A percentile compares a stretch with the other conserved stretches of the same genome.
phyloP scores from a whole-genome alignment of 1,284 basidiomycete species.

The Afroboletus lepidellus region DNA sequence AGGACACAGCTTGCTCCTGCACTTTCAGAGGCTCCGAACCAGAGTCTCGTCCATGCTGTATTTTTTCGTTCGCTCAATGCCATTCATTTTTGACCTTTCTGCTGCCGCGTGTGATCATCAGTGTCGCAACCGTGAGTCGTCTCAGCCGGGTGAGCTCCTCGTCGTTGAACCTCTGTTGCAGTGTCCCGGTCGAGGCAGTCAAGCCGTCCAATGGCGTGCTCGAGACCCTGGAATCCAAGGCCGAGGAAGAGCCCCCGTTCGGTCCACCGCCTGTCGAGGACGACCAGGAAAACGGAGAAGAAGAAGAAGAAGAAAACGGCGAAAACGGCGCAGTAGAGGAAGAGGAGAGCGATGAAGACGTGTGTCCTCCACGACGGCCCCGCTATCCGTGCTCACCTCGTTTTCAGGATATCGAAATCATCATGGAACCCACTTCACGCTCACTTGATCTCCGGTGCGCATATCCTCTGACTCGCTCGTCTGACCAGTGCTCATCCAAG shows the following conservation, averaged over 20 bases:
- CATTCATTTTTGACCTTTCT: slow-evolving; percentile 35
- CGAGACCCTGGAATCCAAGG: slow-evolving; percentile 46
- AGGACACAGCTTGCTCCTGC: slow-evolving; percentile 33
- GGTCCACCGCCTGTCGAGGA: slow-evolving; percentile 25
- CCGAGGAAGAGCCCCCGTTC: slow-evolving; percentile 37
- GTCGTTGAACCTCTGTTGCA: slow-evolving; percentile 33
- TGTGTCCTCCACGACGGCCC: slow-evolving; percentile 19
- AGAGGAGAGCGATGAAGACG: slow-evolving; percentile 46
- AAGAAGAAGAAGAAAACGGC: slow-evolving; percentile 30
- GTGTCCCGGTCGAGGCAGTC: slow-evolving; percentile 46
- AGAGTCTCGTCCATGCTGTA: slow-evolving; percentile 28
- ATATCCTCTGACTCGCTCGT: slow-evolving; percentile 2
- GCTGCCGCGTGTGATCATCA: slow-evolving; percentile 40
- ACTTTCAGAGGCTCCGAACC: slow-evolving; percentile 22
- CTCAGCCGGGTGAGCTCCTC: slow-evolving; percentile 14
- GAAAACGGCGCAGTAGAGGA: slow-evolving; percentile 32
- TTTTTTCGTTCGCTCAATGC: slow-evolving; percentile 39
- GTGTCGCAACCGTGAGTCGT: slow-evolving; percentile 57
- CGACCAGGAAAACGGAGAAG: slow-evolving; percentile 30
- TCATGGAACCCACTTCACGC: slow-evolving; percentile 68
- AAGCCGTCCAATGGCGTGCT: slow-evolving; percentile 47
- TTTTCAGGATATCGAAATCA: slow-evolving; percentile 72
- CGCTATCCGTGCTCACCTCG: slow-evolving; percentile 6
- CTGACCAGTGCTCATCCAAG: not conserved
- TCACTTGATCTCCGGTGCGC: slow-evolving; percentile 72